A percentile compares a stretch with the other conserved stretches of the same genome.
phyloP scores from a whole-genome alignment of 129 eudicot species.

The Helianthus tuberosus region DNA sequence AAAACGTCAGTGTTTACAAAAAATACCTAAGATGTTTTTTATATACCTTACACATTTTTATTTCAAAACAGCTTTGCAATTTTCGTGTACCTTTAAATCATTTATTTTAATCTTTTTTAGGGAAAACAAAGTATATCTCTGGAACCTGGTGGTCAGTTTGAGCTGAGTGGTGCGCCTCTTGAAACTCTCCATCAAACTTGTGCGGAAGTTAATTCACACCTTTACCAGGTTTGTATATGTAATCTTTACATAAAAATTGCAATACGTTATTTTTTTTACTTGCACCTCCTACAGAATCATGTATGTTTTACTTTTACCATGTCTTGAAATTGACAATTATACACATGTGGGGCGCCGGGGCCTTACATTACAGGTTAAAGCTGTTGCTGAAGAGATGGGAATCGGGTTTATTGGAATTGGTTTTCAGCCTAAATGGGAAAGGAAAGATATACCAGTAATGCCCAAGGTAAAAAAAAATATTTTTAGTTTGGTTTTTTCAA shows the following conservation, averaged over 20 bases:
- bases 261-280: no score
- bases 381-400: conserved; percentile 99
- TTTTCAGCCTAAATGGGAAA: conserved; percentile 91
- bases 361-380: conserved; percentile 69
- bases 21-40: no score
- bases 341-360: no score
- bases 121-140: conserved; percentile 96
- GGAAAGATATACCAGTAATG: conserved; percentile 90
- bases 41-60: no score
- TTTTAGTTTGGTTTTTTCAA: no score
- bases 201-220: conserved; percentile 98
- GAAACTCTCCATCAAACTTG: conserved; percentile 99
- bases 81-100: no score
- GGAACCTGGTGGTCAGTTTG: conserved; percentile 99
- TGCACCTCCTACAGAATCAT: neutral
- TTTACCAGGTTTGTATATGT: conserved; percentile 80
- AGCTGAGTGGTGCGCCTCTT: conserved; percentile 99
- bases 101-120: conserved; percentile 30
- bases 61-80: no score
- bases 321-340: neutral
- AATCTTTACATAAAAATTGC: neutral
- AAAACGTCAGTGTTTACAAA: no score
- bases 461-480: conserved; percentile 66
- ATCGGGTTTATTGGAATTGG: conserved; percentile 94
- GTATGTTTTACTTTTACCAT: neutral